Evolutionary conservation across 163 green algal genomes (phyloP), one percentile per base, ranked within the genome.

Genomic region (Chlamydomonas reinhardtii): DNA sequence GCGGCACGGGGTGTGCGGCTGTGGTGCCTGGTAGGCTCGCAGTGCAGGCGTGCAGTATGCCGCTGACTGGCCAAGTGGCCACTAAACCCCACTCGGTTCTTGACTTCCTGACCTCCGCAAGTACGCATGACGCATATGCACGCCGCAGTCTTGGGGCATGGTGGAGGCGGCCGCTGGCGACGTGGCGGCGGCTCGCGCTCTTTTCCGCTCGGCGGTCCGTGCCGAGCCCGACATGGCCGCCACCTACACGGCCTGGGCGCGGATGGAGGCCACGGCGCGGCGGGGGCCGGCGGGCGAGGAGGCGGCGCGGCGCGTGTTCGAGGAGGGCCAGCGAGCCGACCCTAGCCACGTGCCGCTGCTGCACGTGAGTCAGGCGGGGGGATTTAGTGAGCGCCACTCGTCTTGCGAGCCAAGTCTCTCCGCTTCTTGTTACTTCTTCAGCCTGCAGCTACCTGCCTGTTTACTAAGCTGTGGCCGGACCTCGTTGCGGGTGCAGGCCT

Each of bases 101-200:
- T 48, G 39, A 8, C 39, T 5, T 56, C 11, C 12, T 56, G 48
- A 56, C 48, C 6, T 19, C 6, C 11, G 48, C 39, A 48, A 56
- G 11, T 20, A 56, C 14, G 9, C 12, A 22, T 19, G 14, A 12
- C 6, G 14, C 48, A 56, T 16, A 17, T 14, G 9, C 48, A 31
- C 62, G 27, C 34, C 31, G 43, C 90, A 95, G 88, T 89, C 93
- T 31, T 96, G 91, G 93, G 93, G 80, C 25, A 29, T 92, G 59
- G 72, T 91, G 32, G 94, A 97, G 79, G 84, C 88, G 11, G 70
- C 74, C 0, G 69, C 66, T 3, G 94, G 92, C 9, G 86, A 94
- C 54, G 24, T 56, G 27, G 73, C 78, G 16, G 85, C 83, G 0
- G 92, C 92, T 1, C 77, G 91, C 19, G 25, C 35, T 0, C 84